Percentiles rank a stretch among this genome's conserved stretches.
These are phyloP conservation scores for Coniochaeta sp. DNA, from an alignment of 2,329 filamentous ascomycete species.

Conservation along the genomic window DNA sequence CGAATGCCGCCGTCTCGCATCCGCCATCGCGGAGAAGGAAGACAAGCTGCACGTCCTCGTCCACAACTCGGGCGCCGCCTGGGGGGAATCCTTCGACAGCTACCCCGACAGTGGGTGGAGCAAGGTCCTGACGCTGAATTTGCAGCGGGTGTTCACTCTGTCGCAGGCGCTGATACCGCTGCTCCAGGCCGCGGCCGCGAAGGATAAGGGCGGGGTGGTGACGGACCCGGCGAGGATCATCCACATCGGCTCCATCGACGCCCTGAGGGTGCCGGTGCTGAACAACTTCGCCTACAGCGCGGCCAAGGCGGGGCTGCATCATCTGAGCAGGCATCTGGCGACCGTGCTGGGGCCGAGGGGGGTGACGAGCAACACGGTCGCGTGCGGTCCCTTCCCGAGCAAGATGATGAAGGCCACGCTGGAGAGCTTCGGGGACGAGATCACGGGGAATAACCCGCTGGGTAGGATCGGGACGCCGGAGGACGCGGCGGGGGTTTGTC, in stretches of 20 bases:
- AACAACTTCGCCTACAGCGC: slow-evolving; percentile 56
- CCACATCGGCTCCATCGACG: slow-evolving; percentile 60
- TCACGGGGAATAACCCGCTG: slow-evolving; percentile 54
- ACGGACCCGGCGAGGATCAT: slow-evolving; percentile 50
- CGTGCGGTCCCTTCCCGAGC: slow-evolving; percentile 63
- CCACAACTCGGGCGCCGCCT: slow-evolving; percentile 60
- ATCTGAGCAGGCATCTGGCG: slow-evolving; percentile 53
- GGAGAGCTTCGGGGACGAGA: slow-evolving; percentile 44
- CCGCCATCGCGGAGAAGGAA: slow-evolving; percentile 42
- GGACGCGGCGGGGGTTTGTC: slow-evolving; percentile 65
- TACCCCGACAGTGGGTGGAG: slow-evolving; percentile 54
- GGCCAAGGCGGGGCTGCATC: slow-evolving; percentile 58
- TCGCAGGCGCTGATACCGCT: slow-evolving; percentile 55
- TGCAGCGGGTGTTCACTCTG: slow-evolving; percentile 62
- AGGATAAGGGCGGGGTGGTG: slow-evolving; percentile 14
- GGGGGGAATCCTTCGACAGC: slow-evolving; percentile 52
- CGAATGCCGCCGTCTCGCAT: slow-evolving; percentile 46
- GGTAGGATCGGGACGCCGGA: slow-evolving; percentile 59
- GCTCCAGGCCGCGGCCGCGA: slow-evolving; percentile 39
- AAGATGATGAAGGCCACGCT: slow-evolving; percentile 63
- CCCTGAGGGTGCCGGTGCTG: slow-evolving; percentile 49
- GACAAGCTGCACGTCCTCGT: slow-evolving; percentile 52
- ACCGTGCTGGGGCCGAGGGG: slow-evolving; percentile 51
- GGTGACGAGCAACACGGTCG: slow-evolving; percentile 61
- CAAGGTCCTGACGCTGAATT: slow-evolving; percentile 55